Base-by-base conservation (phyloP, 1,139 yeast genomes). In the Sporopachydermia cereana region DNA sequence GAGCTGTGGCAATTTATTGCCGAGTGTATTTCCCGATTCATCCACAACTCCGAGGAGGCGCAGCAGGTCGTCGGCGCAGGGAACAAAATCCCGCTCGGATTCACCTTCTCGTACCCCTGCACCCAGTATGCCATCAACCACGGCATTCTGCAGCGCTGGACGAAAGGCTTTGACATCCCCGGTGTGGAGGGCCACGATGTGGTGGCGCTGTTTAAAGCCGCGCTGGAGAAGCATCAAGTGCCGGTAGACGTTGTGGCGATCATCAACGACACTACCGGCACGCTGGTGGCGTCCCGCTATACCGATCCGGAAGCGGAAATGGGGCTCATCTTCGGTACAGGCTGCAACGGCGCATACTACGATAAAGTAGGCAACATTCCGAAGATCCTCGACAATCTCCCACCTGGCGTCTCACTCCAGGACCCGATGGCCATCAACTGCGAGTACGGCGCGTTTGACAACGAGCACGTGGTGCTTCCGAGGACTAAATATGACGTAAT, bases 321-420 rank as follows among this genome's bases (percentile, higher is more conserved):
- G 93, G 98, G 97, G 50, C 77, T 88, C 60, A 91, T 91, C 57
- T 91, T 88, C 61, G 98, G 98, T 60, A 91, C 98, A 47, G 98
- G 98, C 52, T 88, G 94, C 70, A 91, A 91, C 64, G 97, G 93
- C 61, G 97, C 98, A 46, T 91, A 91, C 71, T 91, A 79, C 66
- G 98, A 91, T 57, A 68, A 69, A 41, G 81, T 79, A 47, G 63
- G 70, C 47, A 77, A 78, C 57, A 80, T 91, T 59, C 93, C 93
- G 53, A 91, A 91, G 69, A 74, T 91, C 55, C 78, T 78, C 57
- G 95, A 94, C 47, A 69, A 66, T 55, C 63, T 81, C 48, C 73
- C 77, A 27, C 69, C 64, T 22, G 96, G 86, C 57, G 74, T 88
- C 53, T 62, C 72, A 41, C 65, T 62, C 14, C 76, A 75, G 41